Base-by-base conservation (phyloP, 257 asterid genomes). In the Misopates orontium region DNA sequence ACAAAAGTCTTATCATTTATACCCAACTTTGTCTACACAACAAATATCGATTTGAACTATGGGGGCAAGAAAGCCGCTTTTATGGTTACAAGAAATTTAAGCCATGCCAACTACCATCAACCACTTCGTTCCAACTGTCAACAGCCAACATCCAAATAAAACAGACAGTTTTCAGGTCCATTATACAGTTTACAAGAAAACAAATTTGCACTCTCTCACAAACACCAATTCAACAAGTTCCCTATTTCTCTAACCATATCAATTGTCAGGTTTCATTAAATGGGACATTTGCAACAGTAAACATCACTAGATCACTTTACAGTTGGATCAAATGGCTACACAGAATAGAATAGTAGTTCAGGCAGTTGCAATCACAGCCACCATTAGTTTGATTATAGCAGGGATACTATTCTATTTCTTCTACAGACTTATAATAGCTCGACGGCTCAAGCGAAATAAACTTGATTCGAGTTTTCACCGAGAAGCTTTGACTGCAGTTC, bases 281-380 rank as follows among this genome's bases (percentile, higher is more conserved):
- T 62, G 56, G 50, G 23, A 15, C 20, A 16, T 13, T n/a, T 24
- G 18, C 36, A 28, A 28, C 57, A 14, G 24, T 6, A n/a, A n/a
- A n/a, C n/a, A n/a, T n/a, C n/a, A n/a, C n/a, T n/a, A n/a, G n/a
- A n/a, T n/a, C n/a, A n/a, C n/a, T n/a, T n/a, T n/a, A n/a, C n/a
- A n/a, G n/a, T n/a, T n/a, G n/a, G 23, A 12, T 59, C 16, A 58
- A 9, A 69, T 75, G 78, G 74, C 74, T 64, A 24, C 83, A n/a
- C 79, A 78, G 13, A 66, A 69, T 24, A 40, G 53, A 61, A 71
- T 55, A 41, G 71, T 86, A 16, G 67, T 77, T 14, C 48, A 52
- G 42, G 84, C 86, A 4, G 79, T 88, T 56, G 78, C 64, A 24
- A 81, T 83, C 65, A 71, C 95, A 13, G 93, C 85, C 32, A 21